Evolutionary conservation across 1,284 basidiomycete genomes (phyloP), one percentile per base, ranked within the genome.

Genomic region (Cutaneotrichosporon sp.): DNA sequence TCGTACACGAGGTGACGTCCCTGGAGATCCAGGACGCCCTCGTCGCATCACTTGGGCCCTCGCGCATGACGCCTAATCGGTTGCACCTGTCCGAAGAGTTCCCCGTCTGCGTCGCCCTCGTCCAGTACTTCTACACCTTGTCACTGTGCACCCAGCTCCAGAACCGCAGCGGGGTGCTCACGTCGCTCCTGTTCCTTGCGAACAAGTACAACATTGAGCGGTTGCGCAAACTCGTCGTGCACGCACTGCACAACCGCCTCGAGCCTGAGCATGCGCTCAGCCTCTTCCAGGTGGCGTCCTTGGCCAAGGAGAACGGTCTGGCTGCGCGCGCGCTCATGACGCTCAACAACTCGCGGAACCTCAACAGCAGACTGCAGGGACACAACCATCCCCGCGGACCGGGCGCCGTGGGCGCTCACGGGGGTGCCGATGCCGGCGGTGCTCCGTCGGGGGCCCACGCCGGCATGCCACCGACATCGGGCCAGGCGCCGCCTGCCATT

Each of bases 41-140:
- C 3, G 57, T 66, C 3, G 65, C 64, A 2, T 61, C 65, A 2
- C 67, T 70, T 53, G 61, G 58, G 51, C 66, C 61, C 12, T 68
- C 63, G 55, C 70, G 65, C 46, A 65, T 66, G 51, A 59, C 56
- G 8, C 86, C 92, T 0, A 83, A 88, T 38, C 77, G 84, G 4
- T 81, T 97, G 55, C 78, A 84, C 61, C 78, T 97, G 17, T 87
- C 90, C 1, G 92, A 97, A 68, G 85, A 90, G 0, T 92, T 90
- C 62, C 84, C 90, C 0, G 85, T 97, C 57, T 87, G 88, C 2
- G 78, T 90, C 49, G 94, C 92, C 4, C 77, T 97, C 49, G 75
- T 97, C 52, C 90, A 97, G 72, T 97, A 94, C 75, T 83, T 97
- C 59, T 97, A 97, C 76, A 85, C 90, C 1, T 79, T 85, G 49